Percentiles rank a stretch among this genome's conserved stretches.
Conservation (phyloP, 805 yeast species). For the Candida morakotiae region DNA sequence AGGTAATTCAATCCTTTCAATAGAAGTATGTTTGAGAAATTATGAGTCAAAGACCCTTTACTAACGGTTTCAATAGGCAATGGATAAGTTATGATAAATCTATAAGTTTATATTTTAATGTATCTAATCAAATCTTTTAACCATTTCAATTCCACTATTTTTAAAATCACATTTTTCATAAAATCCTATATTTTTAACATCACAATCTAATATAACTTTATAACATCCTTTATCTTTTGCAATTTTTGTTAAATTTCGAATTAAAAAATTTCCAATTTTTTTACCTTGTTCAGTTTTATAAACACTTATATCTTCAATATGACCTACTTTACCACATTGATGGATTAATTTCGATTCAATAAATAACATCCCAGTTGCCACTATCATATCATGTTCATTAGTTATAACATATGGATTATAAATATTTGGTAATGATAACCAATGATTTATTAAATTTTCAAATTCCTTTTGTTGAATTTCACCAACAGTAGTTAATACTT, state of each 20-base stretch:
- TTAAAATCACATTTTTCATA: constrained; percentile 83
- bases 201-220: constrained; percentile 87
- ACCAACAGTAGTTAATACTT: constrained; percentile 81
- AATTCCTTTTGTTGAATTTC: constrained; percentile 52
- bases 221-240: constrained; percentile 70
- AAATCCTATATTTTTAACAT: constrained; percentile 73
- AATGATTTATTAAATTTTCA: constrained; percentile 46
- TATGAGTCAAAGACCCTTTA: too few relatives aligned
- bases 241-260: constrained; percentile 54
- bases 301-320: constrained; percentile 92
- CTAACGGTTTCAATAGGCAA: too few relatives aligned
- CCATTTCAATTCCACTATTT: constrained; percentile 67
- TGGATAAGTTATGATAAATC: constrained; percentile 1
- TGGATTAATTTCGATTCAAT: constrained; percentile 84
- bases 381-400: constrained; percentile 49
- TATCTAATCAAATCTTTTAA: constrained; percentile 4
- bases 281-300: constrained; percentile 74
- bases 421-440: constrained; percentile 49
- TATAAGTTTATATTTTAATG: neutral
- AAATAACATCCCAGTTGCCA: constrained; percentile 79
- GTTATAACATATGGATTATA: constrained; percentile 72
- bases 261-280: constrained; percentile 67
- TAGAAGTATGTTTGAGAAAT: constrained; percentile 60
- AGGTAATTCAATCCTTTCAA: constrained; percentile 73
- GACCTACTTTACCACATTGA: constrained; percentile 81